Conservation (phyloP, 2,329 filamentous ascomycete genomes). For the Phyllosticta capitalensis region DNA sequence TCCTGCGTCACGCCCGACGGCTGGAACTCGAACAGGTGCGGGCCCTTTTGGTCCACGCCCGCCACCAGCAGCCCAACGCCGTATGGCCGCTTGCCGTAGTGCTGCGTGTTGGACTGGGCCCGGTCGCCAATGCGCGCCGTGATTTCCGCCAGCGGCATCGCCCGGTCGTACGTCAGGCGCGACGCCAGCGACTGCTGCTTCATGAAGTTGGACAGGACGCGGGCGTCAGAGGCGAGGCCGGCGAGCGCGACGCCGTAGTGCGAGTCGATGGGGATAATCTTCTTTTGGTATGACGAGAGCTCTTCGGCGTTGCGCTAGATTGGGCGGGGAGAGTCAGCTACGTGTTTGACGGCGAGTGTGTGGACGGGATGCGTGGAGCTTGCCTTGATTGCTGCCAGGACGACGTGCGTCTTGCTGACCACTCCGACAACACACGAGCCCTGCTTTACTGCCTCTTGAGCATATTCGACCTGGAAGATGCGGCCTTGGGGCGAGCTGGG, state of each 20-base stretch:
- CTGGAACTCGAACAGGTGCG: constrained; percentile 97
- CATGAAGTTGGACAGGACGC: constrained; percentile 99
- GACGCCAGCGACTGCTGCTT: constrained; percentile 96
- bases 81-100: constrained; percentile 93
- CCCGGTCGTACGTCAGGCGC: constrained; percentile 89
- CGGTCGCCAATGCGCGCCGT: constrained; percentile 90
- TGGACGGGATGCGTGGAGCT: constrained; percentile 11
- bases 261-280: constrained; percentile 92
- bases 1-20: constrained; percentile 92
- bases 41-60: constrained; percentile 85
- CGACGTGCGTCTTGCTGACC: constrained; percentile 95
- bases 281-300: constrained; percentile 99
- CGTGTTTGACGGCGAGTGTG: neutral
- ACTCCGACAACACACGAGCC: constrained; percentile 96
- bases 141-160: constrained; percentile 81
- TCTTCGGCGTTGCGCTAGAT: constrained; percentile 92
- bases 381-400: constrained; percentile 95
- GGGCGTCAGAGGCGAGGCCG: constrained; percentile 92
- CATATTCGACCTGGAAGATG: constrained; percentile 99
- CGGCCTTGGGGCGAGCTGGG: constrained; percentile 94
- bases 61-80: constrained; percentile 88
- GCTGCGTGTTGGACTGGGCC: constrained; percentile 94
- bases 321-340: constrained; percentile 7
- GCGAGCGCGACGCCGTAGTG: constrained; percentile 94
- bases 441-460: constrained; percentile 96